These are phyloP conservation scores for Blepharisma undulans DNA, from an alignment of 169 alveolate species.

Conservation along the genomic window DNA sequence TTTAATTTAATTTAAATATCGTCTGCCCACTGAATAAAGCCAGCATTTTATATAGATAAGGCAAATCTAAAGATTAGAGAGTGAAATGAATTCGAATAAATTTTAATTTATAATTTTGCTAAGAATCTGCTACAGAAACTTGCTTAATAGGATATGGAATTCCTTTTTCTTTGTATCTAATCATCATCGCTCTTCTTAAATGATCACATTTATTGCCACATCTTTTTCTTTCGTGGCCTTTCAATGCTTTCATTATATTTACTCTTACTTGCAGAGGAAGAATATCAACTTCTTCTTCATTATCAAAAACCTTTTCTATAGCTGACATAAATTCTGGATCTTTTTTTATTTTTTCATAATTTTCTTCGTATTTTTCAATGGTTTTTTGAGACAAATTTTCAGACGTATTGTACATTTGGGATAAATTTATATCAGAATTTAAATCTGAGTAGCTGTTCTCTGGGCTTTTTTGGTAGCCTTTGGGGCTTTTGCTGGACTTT, in stretches of 20 bases:
- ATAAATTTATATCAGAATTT: background rate
- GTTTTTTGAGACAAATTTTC: background rate
- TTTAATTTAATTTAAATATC: too few relatives aligned
- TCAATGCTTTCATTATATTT: background rate
- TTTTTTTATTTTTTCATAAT: background rate
- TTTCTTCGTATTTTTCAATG: background rate
- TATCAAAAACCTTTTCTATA: background rate
- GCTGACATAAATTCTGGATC: background rate
- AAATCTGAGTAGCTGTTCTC: background rate
- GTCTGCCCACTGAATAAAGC: too few relatives aligned
- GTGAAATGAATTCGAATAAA: too few relatives aligned
- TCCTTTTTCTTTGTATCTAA: constrained; percentile 14
- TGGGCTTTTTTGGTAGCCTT: background rate
- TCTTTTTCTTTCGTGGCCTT: background rate
- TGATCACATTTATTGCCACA: constrained; percentile 19
- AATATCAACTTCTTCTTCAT: background rate
- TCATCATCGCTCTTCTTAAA: constrained; percentile 32
- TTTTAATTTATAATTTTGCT: background rate
- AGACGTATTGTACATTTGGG: background rate
- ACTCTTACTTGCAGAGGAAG: background rate
- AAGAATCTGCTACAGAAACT: background rate
- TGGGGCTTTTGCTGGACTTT: background rate
- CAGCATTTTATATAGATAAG: too few relatives aligned
- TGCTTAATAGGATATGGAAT: background rate
- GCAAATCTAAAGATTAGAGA: too few relatives aligned